Percentiles rank a stretch among this genome's conserved stretches.
Evolutionary conservation across 768 basidiomycete species (phyloP).

Genomic region (Tricholoma furcatifolium): DNA sequence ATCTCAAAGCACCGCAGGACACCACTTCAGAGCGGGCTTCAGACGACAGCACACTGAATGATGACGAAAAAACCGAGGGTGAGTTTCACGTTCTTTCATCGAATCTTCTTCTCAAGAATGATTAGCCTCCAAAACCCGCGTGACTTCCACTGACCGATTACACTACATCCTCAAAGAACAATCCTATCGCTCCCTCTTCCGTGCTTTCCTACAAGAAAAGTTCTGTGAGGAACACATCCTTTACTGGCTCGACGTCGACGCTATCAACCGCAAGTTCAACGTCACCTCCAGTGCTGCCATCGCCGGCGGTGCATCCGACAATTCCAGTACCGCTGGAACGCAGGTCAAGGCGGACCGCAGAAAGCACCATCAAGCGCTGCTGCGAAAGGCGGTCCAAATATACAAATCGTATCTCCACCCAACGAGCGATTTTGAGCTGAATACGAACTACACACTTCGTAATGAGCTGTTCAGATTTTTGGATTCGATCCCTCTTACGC

Average conservation of each 20-base stretch:
- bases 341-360: constrained; percentile 10
- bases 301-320: background rate
- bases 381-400: constrained; percentile 11
- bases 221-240: constrained; percentile 17
- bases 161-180: constrained; percentile 12
- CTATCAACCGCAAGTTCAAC: constrained; percentile 13
- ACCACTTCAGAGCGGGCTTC: background rate
- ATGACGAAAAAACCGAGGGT: constrained; percentile 3
- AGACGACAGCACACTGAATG: background rate
- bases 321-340: background rate
- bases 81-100: background rate
- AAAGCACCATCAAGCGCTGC: constrained; percentile 11
- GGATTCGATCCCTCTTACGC: constrained; percentile 1
- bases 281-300: constrained; percentile 13
- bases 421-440: constrained; percentile 13
- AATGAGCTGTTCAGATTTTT: constrained; percentile 14
- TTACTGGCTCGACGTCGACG: constrained; percentile 15
- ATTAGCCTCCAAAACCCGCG: background rate
- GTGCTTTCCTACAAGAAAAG: constrained; percentile 10
- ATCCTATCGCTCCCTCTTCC: constrained; percentile 11
- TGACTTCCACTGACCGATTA: constrained; percentile 1
- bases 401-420: constrained; percentile 16
- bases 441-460: constrained; percentile 13
- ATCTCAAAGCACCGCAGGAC: background rate
- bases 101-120: background rate